Evolutionary conservation across 208 protist species (phyloP).

Genomic region (Phytomonas sp.): DNA sequence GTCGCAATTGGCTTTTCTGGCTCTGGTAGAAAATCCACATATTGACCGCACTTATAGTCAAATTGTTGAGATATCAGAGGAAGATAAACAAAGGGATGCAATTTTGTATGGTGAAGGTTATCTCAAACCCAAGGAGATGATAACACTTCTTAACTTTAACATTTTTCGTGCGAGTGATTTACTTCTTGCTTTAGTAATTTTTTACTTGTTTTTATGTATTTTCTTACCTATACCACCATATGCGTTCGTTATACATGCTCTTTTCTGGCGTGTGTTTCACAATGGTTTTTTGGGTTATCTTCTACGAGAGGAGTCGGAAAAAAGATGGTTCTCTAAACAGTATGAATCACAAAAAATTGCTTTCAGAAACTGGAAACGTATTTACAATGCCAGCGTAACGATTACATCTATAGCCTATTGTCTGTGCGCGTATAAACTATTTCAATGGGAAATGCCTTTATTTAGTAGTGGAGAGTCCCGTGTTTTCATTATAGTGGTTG

Average conservation of each 20-base stretch:
- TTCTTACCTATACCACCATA: slow-evolving; percentile 43
- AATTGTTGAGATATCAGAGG: slow-evolving; percentile 12
- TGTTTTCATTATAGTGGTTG: slow-evolving; percentile 36
- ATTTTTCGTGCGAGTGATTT: slow-evolving; percentile 75
- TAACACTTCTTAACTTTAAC: slow-evolving; percentile 75
- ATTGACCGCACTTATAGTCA: slow-evolving; percentile 73
- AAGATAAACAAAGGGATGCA: slow-evolving; percentile 35
- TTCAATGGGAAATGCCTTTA: slow-evolving; percentile 35
- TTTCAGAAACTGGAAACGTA: slow-evolving; percentile 89
- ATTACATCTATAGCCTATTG: slow-evolving; percentile 45
- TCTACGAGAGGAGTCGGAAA: slow-evolving; percentile 48
- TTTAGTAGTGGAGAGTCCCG: slow-evolving; percentile 27
- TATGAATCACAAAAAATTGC: slow-evolving; percentile 59
- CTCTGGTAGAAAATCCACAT: slow-evolving; percentile 90
- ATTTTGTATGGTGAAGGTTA: slow-evolving; percentile 49
- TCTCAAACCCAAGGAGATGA: slow-evolving; percentile 44
- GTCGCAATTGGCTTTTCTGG: slow-evolving; percentile 89
- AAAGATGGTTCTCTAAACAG: slow-evolving; percentile 69
- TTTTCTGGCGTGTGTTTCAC: slow-evolving; percentile 80
- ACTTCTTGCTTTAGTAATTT: slow-evolving; percentile 54
- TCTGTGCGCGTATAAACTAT: slow-evolving; percentile 37
- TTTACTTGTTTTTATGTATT: slow-evolving; percentile 42
- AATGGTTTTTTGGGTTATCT: slow-evolving; percentile 72
- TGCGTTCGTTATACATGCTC: slow-evolving; percentile 45
- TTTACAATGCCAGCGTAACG: slow-evolving; percentile 76